These are phyloP conservation scores for Jamesozyma piceae DNA, from an alignment of 805 yeast genomes.

Conservation along the genomic window DNA sequence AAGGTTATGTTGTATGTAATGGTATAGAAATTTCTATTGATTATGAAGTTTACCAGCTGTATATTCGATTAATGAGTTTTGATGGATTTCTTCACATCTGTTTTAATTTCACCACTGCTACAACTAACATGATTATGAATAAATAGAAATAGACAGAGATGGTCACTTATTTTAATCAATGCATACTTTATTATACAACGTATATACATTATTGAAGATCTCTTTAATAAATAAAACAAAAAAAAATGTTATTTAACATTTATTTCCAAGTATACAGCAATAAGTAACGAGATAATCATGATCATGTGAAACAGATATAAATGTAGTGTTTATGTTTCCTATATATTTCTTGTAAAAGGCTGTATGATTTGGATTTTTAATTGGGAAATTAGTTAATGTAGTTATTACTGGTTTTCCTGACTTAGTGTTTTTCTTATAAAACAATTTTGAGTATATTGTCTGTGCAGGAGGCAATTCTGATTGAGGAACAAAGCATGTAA, in stretches of 20 bases:
- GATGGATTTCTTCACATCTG: conserved; percentile 58
- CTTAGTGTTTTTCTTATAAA: conserved; percentile 13
- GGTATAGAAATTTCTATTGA: conserved; percentile 44
- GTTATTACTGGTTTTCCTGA: conserved; percentile 15
- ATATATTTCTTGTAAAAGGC: conserved; percentile 13
- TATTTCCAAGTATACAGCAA: conserved; percentile 4
- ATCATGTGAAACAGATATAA: conserved; percentile 27
- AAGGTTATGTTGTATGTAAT: conserved; percentile 37
- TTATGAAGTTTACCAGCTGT: conserved; percentile 39
- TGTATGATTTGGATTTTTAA: conserved; percentile 1
- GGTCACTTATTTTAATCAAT: too few relatives aligned
- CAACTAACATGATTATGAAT: too few relatives aligned
- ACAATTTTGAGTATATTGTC: conserved; percentile 19
- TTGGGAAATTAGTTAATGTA: conserved; percentile 7
- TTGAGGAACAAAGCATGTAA: conserved; percentile 10
- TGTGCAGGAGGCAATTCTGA: conserved; percentile 23
- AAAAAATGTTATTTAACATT: not conserved
- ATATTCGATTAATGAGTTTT: conserved; percentile 37
- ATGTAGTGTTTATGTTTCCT: conserved; percentile 4
- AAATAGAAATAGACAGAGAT: too few relatives aligned
- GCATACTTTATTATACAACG: too few relatives aligned
- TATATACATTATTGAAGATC: not conserved
- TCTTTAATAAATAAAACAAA: not conserved
- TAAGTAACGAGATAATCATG: conserved; percentile 20
- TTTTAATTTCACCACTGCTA: not conserved